Evolutionary conservation across 148 eudicot species (phyloP), one percentile per base, ranked within the genome.

Genomic region (Fagopyrum esculentum): DNA sequence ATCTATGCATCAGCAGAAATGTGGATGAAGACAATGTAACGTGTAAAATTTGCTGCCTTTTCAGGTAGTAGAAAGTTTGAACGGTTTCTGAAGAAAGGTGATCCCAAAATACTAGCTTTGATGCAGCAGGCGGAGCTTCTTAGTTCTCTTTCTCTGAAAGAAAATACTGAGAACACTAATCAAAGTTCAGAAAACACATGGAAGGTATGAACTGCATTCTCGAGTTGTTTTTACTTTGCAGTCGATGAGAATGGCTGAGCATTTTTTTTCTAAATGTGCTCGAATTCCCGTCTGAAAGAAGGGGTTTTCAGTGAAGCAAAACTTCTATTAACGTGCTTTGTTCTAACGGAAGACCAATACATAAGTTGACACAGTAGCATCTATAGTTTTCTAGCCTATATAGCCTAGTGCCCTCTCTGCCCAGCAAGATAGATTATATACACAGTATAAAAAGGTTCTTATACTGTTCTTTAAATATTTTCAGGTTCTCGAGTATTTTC

Each of bases 41-140:
- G 8, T 64, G 10, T 30, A 7, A 35, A 35, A 5, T 66, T 35
- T 66, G 6, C 50, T 50, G 55, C 54, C 66, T 82, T 83, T 82
- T 83, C 84, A 84, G 80, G 46, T 61, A 73, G 79, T 69, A 79
- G 85, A 78, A 86, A 84, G 79, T 70, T 50, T 52, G 85, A 93
- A 76, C 87, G 92, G 69, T 92, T 82, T 82, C 84, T 95, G 11
- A 86, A 86, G 84, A 90, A 88, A 84, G 92, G 87, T 80, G 92
- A 92, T 76, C 96, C 98, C 35, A 92, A 83, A 85, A 85, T 92
- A 71, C 76, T 85, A 66, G 92, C 93, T 59, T 74, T 92, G 83
- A 75, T 92, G 81, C 94, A 92, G 78, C 96, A 92, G 84, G 99
- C 93, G 44, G 92, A 95, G 82, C 80, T 95, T 61, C 97, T 95